Conservation (phyloP, 1,139 yeast genomes). For the Yamadazyma diospyri region DNA sequence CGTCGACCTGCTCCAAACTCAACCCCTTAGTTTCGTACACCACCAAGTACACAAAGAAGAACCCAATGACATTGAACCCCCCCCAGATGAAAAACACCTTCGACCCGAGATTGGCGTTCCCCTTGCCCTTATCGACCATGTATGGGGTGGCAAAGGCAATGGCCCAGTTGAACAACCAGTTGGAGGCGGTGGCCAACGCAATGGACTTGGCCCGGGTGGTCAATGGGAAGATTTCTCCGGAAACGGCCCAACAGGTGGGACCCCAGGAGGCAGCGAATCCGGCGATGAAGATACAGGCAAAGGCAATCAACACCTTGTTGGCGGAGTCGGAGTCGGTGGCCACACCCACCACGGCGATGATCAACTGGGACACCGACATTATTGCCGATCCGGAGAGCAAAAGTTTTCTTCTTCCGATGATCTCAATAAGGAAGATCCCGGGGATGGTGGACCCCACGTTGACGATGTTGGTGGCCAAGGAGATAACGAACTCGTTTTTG, state of each 20-base stretch:
- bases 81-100: constrained; percentile 75
- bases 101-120: constrained; percentile 60
- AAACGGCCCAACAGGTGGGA: constrained; percentile 67
- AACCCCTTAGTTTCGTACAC: constrained; percentile 25
- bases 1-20: constrained; percentile 36
- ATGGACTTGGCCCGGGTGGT: constrained; percentile 67
- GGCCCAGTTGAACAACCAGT: constrained; percentile 71
- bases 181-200: constrained; percentile 62
- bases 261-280: constrained; percentile 76
- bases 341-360: constrained; percentile 69
- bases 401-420: constrained; percentile 33
- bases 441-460: constrained; percentile 35
- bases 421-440: constrained; percentile 33
- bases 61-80: constrained; percentile 31
- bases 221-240: constrained; percentile 65
- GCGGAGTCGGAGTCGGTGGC: constrained; percentile 29
- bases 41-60: constrained; percentile 43
- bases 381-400: constrained; percentile 52
- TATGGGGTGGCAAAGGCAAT: constrained; percentile 70
- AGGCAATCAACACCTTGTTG: constrained; percentile 57
- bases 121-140: constrained; percentile 56
- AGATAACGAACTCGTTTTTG: constrained; percentile 25
- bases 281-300: constrained; percentile 63
- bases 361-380: constrained; percentile 62
- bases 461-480: constrained; percentile 34